Evolutionary conservation across 805 yeast species (phyloP).

Genomic region (Zygotorulaspora florentina): DNA sequence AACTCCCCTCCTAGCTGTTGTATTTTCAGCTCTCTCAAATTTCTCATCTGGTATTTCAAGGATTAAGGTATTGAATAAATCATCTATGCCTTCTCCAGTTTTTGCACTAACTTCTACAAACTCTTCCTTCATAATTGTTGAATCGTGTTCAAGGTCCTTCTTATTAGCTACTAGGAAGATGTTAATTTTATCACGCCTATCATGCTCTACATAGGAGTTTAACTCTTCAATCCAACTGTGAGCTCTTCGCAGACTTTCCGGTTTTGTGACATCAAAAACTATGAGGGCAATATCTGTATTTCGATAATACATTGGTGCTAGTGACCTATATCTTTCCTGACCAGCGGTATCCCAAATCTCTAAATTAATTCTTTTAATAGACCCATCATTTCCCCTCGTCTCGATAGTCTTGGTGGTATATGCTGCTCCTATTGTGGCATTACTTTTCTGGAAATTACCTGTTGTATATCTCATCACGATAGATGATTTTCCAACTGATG

Average conservation of each 20-base stretch:
- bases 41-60: slow-evolving; percentile 36
- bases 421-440: slow-evolving; percentile 84
- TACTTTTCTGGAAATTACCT: slow-evolving; percentile 69
- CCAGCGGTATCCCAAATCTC: slow-evolving; percentile 91
- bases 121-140: slow-evolving; percentile 37
- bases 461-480: slow-evolving; percentile 67
- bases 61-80: slow-evolving; percentile 44
- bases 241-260: slow-evolving; percentile 60
- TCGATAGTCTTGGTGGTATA: slow-evolving; percentile 66
- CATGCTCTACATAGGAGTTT: slow-evolving; percentile 35
- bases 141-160: slow-evolving; percentile 49
- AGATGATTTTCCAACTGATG: slow-evolving; percentile 67
- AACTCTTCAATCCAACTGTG: slow-evolving; percentile 75
- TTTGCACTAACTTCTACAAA: slow-evolving; percentile 48
- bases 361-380: slow-evolving; percentile 52
- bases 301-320: slow-evolving; percentile 81
- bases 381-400: slow-evolving; percentile 38
- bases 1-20: neutral
- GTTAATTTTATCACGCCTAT: slow-evolving; percentile 58
- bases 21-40: slow-evolving; percentile 15
- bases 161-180: slow-evolving; percentile 79
- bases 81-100: slow-evolving; percentile 46
- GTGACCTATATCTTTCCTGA: slow-evolving; percentile 70
- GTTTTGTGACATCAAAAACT: slow-evolving; percentile 70
- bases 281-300: slow-evolving; percentile 77